phyloP scores from a whole-genome alignment of 805 yeast species.

The Candida tallmaniae region DNA sequence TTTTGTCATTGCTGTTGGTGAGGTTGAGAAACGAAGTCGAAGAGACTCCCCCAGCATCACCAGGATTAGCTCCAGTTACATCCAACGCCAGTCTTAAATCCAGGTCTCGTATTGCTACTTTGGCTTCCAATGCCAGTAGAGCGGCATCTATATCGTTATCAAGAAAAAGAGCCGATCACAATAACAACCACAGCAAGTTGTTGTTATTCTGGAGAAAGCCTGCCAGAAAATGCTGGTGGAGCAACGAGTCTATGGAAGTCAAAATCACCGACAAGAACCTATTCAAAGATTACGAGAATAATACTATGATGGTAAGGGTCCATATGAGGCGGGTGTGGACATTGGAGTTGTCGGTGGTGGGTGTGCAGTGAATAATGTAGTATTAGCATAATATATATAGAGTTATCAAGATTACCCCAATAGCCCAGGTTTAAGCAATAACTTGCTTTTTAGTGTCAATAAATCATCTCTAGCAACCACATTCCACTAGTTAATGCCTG shows the following conservation, averaged over 20 bases:
- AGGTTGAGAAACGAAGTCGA: constrained; percentile 39
- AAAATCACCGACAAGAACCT: constrained; percentile 19
- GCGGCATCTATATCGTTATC: constrained; percentile 58
- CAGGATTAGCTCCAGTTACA: constrained; percentile 38
- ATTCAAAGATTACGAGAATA: background rate
- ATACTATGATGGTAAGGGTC: constrained; percentile 47
- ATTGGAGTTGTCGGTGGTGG: constrained; percentile 83
- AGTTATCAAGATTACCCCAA: too few species aligned
- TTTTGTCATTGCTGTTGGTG: constrained; percentile 75
- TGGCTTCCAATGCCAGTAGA: constrained; percentile 54
- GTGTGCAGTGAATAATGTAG: constrained; percentile 49
- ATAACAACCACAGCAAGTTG: constrained; percentile 56
- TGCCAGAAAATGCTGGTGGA: constrained; percentile 99
- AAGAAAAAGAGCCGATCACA: constrained; percentile 34
- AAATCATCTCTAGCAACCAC: too few species aligned
- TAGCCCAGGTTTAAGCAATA: too few species aligned
- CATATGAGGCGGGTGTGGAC: constrained; percentile 97
- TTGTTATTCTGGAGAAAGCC: constrained; percentile 95
- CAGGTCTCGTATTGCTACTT: constrained; percentile 52
- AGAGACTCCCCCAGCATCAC: constrained; percentile 40
- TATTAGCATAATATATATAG: constrained; percentile 3
- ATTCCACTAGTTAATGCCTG: too few species aligned
- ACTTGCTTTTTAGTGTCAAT: background rate
- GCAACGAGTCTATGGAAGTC: constrained; percentile 52
- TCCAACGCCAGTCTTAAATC: constrained; percentile 40